Percentiles rank a stretch among this genome's conserved stretches.
phyloP scores from a whole-genome alignment of 768 basidiomycete genomes.

The Rhizopogon salebrosus region DNA sequence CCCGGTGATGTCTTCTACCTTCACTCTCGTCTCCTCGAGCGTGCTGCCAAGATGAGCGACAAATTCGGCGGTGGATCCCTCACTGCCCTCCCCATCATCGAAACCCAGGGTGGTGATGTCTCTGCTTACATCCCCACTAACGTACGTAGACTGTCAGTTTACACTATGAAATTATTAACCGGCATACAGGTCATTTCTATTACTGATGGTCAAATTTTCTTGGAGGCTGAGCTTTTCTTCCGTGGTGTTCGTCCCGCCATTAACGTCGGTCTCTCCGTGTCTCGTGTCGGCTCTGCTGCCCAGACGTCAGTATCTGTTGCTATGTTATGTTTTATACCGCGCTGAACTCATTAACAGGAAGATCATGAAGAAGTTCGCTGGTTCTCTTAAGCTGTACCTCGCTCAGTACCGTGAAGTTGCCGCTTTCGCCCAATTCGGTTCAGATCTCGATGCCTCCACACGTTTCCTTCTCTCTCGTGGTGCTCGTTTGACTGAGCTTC shows the following conservation, averaged over 20 bases:
- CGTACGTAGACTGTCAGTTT: slow-evolving; percentile 35
- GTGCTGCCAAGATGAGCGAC: slow-evolving; percentile 99
- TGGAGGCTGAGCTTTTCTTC: slow-evolving; percentile 99
- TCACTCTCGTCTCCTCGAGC: slow-evolving; percentile 99
- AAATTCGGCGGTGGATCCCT: slow-evolving; percentile 98
- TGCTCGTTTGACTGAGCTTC: slow-evolving; percentile 94
- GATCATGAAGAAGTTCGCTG: slow-evolving; percentile 99
- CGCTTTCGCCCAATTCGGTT: slow-evolving; percentile 99
- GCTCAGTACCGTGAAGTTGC: slow-evolving; percentile 99
- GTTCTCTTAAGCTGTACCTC: slow-evolving; percentile 99
- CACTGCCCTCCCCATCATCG: slow-evolving; percentile 98
- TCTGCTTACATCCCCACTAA: slow-evolving; percentile 98
- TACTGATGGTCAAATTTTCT: slow-evolving; percentile 99
- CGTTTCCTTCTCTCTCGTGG: slow-evolving; percentile 98
- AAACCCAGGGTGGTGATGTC: slow-evolving; percentile 99
- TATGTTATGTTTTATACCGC: neutral
- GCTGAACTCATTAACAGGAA: slow-evolving; percentile 44
- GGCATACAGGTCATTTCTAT: slow-evolving; percentile 89
- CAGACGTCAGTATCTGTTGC: slow-evolving; percentile 73
- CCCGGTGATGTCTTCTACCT: slow-evolving; percentile 99
- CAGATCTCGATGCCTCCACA: slow-evolving; percentile 98
- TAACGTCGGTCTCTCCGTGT: slow-evolving; percentile 99
- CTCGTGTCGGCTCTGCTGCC: slow-evolving; percentile 99
- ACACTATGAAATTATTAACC: neutral
- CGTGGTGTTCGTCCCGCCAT: slow-evolving; percentile 99